A percentile compares a stretch with the other conserved stretches of the same genome.
phyloP scores from a whole-genome alignment of 345 rosid genomes.

The Salix viminalis region DNA sequence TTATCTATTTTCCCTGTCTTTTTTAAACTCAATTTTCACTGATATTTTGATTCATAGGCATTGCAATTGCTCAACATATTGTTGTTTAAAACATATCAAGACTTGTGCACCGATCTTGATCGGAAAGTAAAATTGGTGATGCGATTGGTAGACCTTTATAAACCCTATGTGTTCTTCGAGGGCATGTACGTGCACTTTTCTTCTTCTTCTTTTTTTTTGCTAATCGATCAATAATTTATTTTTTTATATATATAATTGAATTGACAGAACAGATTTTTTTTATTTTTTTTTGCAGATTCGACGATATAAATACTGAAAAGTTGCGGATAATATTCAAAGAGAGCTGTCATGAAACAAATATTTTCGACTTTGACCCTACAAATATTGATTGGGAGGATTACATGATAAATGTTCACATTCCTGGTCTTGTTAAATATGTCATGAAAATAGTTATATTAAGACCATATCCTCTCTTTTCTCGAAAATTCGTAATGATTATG shows the following conservation, averaged over 20 bases:
- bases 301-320: constrained; percentile 27
- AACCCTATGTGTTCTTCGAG: constrained; percentile 33
- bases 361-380: constrained; percentile 10
- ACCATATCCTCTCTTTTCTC: too few relatives aligned
- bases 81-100: constrained; percentile 14
- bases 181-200: constrained; percentile 14
- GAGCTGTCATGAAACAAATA: constrained; percentile 2
- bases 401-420: constrained; percentile 9
- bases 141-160: constrained; percentile 35
- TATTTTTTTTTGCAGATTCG: constrained; percentile 11
- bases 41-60: background rate
- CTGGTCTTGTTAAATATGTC: constrained; percentile 13
- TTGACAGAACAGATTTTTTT: too few relatives aligned
- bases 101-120: background rate
- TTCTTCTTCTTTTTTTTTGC: background rate
- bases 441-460: background rate
- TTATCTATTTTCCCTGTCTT: background rate
- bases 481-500: too few relatives aligned
- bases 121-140: constrained; percentile 26
- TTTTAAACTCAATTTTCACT: background rate
- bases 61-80: constrained; percentile 8
- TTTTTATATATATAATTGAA: too few relatives aligned
- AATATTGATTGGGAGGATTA: constrained; percentile 11
- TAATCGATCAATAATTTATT: background rate
- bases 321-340: constrained; percentile 15